Percentiles rank a stretch among this genome's conserved stretches.
Conservation (phyloP, 108 stramenopile genomes). For the Skeletonema tropicum region DNA sequence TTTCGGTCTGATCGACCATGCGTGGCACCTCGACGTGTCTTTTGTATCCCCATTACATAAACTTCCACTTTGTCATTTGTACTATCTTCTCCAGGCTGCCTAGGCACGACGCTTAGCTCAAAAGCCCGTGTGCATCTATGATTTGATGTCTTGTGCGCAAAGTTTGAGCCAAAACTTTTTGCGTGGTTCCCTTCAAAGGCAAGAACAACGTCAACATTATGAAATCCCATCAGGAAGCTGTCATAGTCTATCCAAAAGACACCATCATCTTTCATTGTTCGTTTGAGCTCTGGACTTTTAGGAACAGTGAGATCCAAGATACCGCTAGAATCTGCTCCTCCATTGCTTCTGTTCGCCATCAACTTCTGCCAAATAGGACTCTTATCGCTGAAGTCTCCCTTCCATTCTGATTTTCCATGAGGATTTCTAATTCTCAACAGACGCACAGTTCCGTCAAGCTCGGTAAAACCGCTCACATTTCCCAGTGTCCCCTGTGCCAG, state of each 20-base stretch:
- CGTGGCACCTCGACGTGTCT: constrained; percentile 63
- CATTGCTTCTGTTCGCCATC: constrained; percentile 44
- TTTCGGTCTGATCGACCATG: constrained; percentile 72
- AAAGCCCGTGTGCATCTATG: constrained; percentile 70
- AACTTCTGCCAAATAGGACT: constrained; percentile 58
- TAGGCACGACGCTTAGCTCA: constrained; percentile 52
- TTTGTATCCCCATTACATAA: constrained; percentile 76
- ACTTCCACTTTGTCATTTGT: constrained; percentile 59
- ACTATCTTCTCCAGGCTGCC: constrained; percentile 46
- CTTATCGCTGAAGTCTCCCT: constrained; percentile 71
- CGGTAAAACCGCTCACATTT: constrained; percentile 66
- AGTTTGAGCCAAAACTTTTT: constrained; percentile 62
- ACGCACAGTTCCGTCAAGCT: constrained; percentile 74
- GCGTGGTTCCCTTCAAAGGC: constrained; percentile 72
- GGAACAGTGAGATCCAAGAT: constrained; percentile 19
- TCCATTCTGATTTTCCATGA: constrained; percentile 82
- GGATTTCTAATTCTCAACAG: constrained; percentile 86
- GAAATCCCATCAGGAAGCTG: constrained; percentile 71
- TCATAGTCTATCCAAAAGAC: constrained; percentile 83
- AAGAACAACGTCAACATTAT: constrained; percentile 73
- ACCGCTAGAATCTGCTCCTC: constrained; percentile 15
- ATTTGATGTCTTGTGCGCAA: constrained; percentile 66
- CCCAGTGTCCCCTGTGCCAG: constrained; percentile 44
- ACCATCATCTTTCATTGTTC: constrained; percentile 71
- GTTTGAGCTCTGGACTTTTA: constrained; percentile 43